phyloP scores from a whole-genome alignment of 1,284 basidiomycete species.

The Papiliotrema flavescens region DNA sequence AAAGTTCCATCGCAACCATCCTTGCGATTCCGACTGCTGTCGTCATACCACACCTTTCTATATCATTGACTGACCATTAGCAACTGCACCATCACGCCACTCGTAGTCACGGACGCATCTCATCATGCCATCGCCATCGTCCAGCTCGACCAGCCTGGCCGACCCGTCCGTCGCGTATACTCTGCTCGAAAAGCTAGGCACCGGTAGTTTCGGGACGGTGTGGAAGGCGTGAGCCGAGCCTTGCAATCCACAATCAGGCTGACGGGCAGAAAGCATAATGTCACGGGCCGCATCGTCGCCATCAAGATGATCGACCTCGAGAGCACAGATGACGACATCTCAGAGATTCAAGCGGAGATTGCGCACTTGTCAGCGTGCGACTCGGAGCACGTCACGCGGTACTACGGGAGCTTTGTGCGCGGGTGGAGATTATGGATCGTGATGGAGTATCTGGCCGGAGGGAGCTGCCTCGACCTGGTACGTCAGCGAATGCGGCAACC shows the following conservation, averaged over 20 bases:
- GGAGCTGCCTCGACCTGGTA: conserved; percentile 89
- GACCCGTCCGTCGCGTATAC: conserved; percentile 87
- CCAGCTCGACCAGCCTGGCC: conserved; percentile 12
- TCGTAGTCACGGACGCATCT: background rate
- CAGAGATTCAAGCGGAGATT: conserved; percentile 97
- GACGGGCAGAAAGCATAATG: conserved; percentile 67
- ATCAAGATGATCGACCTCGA: conserved; percentile 86
- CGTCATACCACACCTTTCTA: too few relatives aligned
- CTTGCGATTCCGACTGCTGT: too few relatives aligned
- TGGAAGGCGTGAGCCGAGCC: conserved; percentile 70
- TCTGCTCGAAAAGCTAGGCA: conserved; percentile 89
- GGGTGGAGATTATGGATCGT: conserved; percentile 98
- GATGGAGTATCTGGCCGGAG: conserved; percentile 98
- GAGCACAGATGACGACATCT: conserved; percentile 85
- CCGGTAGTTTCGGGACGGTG: conserved; percentile 94
- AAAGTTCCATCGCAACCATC: conserved; percentile 19
- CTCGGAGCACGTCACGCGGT: conserved; percentile 91
- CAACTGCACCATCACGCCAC: background rate
- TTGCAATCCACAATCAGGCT: background rate
- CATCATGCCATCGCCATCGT: background rate
- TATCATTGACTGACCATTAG: too few relatives aligned
- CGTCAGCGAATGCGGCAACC: conserved; percentile 21
- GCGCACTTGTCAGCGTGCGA: conserved; percentile 92
- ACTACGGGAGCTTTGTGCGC: conserved; percentile 95
- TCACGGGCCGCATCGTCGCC: conserved; percentile 88